A percentile compares a stretch with the other conserved stretches of the same genome.
phyloP scores from a whole-genome alignment of 805 yeast species.

The Saccharomycopsis guyanensis region DNA sequence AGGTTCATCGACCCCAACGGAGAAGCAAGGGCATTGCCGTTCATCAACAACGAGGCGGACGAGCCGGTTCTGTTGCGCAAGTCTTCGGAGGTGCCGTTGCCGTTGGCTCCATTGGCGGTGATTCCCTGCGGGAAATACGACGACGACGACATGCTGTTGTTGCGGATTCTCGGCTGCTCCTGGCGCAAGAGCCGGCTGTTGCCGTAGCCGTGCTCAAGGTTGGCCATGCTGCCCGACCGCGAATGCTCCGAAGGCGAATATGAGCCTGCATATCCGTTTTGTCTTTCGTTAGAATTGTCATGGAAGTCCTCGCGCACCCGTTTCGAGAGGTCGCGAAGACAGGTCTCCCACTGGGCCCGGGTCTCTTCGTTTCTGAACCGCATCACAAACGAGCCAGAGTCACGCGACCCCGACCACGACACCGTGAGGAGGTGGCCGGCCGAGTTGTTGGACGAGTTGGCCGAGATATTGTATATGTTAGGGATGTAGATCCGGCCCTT shows the following conservation, averaged over 20 bases:
- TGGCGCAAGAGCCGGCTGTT: background rate
- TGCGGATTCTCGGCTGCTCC: background rate
- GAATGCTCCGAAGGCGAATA: conserved; percentile 2
- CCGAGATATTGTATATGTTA: conserved; percentile 43
- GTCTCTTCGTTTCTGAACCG: conserved; percentile 79
- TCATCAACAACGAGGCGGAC: conserved; percentile 8
- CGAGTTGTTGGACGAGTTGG: conserved; percentile 25
- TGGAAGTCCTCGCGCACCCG: conserved; percentile 26
- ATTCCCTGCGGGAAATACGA: conserved; percentile 3
- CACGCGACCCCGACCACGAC: conserved; percentile 81
- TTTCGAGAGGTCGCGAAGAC: conserved; percentile 43
- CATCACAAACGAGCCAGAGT: conserved; percentile 77
- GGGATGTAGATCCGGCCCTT: conserved; percentile 79
- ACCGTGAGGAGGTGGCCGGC: conserved; percentile 55
- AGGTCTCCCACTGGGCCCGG: conserved; percentile 72
- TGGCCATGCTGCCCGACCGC: background rate
- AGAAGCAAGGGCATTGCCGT: background rate
- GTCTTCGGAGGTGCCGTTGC: background rate
- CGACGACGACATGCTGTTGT: background rate
- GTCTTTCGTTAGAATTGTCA: conserved; percentile 4
- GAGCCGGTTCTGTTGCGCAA: conserved; percentile 4
- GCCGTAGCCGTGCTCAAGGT: background rate
- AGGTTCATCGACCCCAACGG: background rate
- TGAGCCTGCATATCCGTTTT: background rate
- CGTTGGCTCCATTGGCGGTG: background rate